phyloP scores from a whole-genome alignment of 306 rosid species.

The Rubus parviflorus region DNA sequence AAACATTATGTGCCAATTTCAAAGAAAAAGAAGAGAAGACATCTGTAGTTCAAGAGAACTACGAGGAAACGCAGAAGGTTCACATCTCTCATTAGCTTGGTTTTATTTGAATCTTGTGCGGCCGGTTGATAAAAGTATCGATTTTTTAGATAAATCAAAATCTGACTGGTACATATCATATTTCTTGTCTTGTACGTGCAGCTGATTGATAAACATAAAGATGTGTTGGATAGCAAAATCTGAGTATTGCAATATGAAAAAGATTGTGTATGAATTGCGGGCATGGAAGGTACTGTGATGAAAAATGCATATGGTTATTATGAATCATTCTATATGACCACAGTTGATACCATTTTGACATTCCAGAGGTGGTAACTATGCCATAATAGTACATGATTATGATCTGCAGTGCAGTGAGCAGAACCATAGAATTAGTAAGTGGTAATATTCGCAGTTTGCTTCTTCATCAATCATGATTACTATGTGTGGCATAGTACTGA shows the following conservation, averaged over 20 bases:
- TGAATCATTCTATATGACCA: neutral
- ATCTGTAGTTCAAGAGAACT: constrained; percentile 65
- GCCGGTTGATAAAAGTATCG: neutral
- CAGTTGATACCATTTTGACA: neutral
- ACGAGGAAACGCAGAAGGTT: constrained; percentile 70
- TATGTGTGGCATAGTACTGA: neutral
- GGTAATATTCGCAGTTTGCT: neutral
- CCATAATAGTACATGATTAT: neutral
- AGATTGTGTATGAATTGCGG: constrained; percentile 63
- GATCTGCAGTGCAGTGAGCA: neutral
- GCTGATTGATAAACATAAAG: constrained; percentile 68
- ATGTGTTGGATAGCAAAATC: constrained; percentile 60
- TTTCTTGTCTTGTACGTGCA: constrained; percentile 31
- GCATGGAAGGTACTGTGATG: constrained; percentile 65
- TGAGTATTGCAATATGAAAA: constrained; percentile 64
- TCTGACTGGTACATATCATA: neutral
- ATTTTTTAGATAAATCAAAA: neutral
- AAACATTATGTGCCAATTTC: constrained; percentile 45
- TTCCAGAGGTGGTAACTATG: neutral
- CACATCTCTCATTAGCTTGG: constrained; percentile 7
- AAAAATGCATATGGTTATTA: constrained; percentile 18
- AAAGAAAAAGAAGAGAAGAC: constrained; percentile 86
- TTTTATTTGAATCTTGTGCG: neutral
- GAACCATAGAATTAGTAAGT: neutral
- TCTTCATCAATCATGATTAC: neutral